A percentile compares a stretch with the other conserved stretches of the same genome.
Evolutionary conservation across 2,329 filamentous ascomycete species (phyloP).

Genomic region (Whalleya microplaca): DNA sequence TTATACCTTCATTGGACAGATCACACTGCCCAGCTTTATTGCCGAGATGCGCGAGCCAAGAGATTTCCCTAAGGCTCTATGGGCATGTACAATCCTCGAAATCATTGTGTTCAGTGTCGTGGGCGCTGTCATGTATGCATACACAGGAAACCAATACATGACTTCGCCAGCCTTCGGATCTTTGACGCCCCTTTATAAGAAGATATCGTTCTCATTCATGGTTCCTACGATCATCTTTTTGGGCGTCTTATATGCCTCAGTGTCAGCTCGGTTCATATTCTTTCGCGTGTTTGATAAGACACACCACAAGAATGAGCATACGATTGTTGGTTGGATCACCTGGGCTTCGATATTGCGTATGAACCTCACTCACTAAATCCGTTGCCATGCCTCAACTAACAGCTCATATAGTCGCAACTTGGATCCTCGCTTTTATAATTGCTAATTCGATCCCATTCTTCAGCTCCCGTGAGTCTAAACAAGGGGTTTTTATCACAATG

Average conservation of each 20-base stretch:
- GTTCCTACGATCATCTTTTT: conserved; percentile 92
- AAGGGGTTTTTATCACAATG: conserved; percentile 36
- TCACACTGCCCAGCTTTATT: conserved; percentile 92
- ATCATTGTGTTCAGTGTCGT: conserved; percentile 84
- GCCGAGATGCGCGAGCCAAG: conserved; percentile 83
- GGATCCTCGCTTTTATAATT: conserved; percentile 90
- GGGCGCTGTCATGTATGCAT: conserved; percentile 81
- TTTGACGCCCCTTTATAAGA: conserved; percentile 78
- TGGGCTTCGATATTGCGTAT: conserved; percentile 75
- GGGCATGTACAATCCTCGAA: conserved; percentile 87
- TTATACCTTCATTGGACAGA: conserved; percentile 96
- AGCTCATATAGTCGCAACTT: conserved; percentile 57
- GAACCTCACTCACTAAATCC: conserved; percentile 30
- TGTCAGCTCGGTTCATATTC: conserved; percentile 88
- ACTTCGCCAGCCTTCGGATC: conserved; percentile 87
- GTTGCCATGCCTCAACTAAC: conserved; percentile 13
- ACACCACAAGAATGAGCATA: conserved; percentile 80
- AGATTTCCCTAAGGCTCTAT: conserved; percentile 92
- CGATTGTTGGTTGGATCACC: conserved; percentile 75
- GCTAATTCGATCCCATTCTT: conserved; percentile 95
- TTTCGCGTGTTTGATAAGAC: conserved; percentile 84
- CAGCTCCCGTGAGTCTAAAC: conserved; percentile 61
- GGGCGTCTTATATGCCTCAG: conserved; percentile 86
- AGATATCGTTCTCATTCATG: conserved; percentile 93
- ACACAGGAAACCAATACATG: conserved; percentile 87